Conservation (phyloP, 352 stramenopile genomes). For the Globisporangium radiosum region DNA sequence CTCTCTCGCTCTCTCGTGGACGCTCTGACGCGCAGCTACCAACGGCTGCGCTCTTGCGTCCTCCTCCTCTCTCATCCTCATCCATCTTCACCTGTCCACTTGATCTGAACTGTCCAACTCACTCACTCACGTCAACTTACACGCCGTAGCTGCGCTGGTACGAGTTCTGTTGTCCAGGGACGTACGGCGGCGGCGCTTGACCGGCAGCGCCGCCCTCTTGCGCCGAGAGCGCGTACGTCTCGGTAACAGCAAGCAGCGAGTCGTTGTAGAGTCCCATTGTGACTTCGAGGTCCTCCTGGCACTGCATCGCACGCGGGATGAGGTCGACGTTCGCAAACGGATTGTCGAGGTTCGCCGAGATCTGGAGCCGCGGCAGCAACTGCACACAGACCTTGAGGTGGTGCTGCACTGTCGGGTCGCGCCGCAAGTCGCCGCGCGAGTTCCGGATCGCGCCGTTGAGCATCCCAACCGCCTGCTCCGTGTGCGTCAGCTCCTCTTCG, state of each 20-base stretch:
- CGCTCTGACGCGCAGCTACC: constrained; percentile 11
- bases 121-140: constrained; percentile 22
- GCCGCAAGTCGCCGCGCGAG: constrained; percentile 70
- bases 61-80: constrained; percentile 3
- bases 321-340: constrained; percentile 84
- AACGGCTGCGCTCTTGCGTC: constrained; percentile 6
- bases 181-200: constrained; percentile 71
- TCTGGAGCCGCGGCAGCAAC: constrained; percentile 76
- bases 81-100: not conserved
- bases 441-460: constrained; percentile 78
- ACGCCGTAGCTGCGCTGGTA: constrained; percentile 86
- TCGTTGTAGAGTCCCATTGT: constrained; percentile 88
- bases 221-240: constrained; percentile 80
- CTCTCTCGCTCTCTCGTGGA: not conserved
- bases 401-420: constrained; percentile 76
- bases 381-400: constrained; percentile 85
- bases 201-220: constrained; percentile 42
- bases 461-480: constrained; percentile 72
- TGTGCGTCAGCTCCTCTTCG: constrained; percentile 81
- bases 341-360: constrained; percentile 87
- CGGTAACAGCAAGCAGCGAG: constrained; percentile 78
- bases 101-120: too few relatives aligned
- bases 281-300: constrained; percentile 79
- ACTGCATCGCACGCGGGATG: constrained; percentile 86
- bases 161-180: constrained; percentile 86